Percentiles rank a stretch among this genome's conserved stretches.
phyloP scores from a whole-genome alignment of 2,329 filamentous ascomycete species.

The Colletotrichum paranaense region DNA sequence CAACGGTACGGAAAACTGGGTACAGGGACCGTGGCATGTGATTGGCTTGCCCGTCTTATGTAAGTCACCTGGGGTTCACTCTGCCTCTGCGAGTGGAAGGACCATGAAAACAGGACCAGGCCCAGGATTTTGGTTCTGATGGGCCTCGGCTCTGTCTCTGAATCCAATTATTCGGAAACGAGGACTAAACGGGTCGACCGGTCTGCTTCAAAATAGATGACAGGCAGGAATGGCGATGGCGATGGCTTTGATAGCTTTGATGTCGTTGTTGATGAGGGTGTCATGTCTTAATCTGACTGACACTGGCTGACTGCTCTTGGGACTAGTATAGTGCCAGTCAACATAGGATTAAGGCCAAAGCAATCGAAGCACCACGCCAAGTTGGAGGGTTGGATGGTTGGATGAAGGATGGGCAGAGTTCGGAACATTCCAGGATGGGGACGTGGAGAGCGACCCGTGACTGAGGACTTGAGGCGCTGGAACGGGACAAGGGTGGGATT shows the following conservation, averaged over 20 bases:
- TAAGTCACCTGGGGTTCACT: conserved; percentile 13
- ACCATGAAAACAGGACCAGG: not conserved
- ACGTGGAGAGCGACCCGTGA: not conserved
- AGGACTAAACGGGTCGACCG: not conserved
- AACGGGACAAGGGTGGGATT: not conserved
- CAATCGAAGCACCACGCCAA: not conserved
- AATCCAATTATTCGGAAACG: conserved; percentile 10
- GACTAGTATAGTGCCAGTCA: not conserved
- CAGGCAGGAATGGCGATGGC: not conserved
- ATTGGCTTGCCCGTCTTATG: not conserved
- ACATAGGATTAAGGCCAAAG: not conserved
- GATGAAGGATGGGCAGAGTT: not conserved
- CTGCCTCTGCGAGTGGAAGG: not conserved
- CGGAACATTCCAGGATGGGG: not conserved
- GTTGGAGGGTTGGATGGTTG: not conserved
- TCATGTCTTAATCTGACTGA: not conserved
- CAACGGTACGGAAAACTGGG: conserved; percentile 3
- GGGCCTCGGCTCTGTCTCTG: not conserved
- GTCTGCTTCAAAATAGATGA: not conserved
- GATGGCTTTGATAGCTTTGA: not conserved
- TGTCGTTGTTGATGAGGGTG: not conserved
- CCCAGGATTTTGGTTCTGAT: conserved; percentile 5
- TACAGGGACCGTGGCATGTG: not conserved
- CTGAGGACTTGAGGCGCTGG: not conserved
- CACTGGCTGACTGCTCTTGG: not conserved